Evolutionary conservation across 1,284 basidiomycete genomes (phyloP).

Genomic region (Leucoagaricus sp.): DNA sequence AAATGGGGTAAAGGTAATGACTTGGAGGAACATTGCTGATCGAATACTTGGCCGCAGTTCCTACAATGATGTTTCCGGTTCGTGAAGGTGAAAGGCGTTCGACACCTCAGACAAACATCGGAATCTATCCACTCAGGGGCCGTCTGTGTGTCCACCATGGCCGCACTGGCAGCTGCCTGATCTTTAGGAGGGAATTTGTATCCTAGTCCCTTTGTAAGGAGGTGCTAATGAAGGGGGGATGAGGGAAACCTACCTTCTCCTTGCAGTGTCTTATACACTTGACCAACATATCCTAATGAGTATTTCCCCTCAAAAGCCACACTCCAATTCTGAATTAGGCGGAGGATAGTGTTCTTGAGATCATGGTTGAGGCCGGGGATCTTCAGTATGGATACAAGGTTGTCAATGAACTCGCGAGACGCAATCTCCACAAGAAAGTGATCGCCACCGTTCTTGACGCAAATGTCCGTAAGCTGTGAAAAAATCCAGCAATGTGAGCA

Average conservation of each 20-base stretch:
- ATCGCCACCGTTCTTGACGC: conserved; percentile 98
- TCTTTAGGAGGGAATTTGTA: conserved; percentile 86
- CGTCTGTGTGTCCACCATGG: conserved; percentile 85
- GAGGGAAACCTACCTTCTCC: conserved; percentile 57
- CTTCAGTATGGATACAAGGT: conserved; percentile 82
- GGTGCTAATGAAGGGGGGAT: neutral
- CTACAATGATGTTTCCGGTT: conserved; percentile 99
- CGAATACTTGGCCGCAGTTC: conserved; percentile 97
- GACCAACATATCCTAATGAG: conserved; percentile 73
- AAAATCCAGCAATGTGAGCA: neutral
- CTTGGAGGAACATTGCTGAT: conserved; percentile 91
- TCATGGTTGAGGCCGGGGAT: conserved; percentile 75
- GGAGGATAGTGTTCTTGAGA: conserved; percentile 82
- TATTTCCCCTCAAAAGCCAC: conserved; percentile 85
- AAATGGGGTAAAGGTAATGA: conserved; percentile 88
- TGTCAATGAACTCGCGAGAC: conserved; percentile 93
- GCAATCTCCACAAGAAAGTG: conserved; percentile 85
- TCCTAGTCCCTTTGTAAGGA: conserved; percentile 41
- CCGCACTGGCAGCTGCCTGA: conserved; percentile 64
- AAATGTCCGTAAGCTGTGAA: conserved; percentile 82
- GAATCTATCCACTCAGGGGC: conserved; percentile 98
- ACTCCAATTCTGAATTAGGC: conserved; percentile 91
- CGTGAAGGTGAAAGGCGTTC: conserved; percentile 91
- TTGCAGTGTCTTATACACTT: conserved; percentile 79
- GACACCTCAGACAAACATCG: conserved; percentile 92